Evolutionary conservation across 148 eudicot species (phyloP), one percentile per base, ranked within the genome.

Genomic region (Rhododendron molle): DNA sequence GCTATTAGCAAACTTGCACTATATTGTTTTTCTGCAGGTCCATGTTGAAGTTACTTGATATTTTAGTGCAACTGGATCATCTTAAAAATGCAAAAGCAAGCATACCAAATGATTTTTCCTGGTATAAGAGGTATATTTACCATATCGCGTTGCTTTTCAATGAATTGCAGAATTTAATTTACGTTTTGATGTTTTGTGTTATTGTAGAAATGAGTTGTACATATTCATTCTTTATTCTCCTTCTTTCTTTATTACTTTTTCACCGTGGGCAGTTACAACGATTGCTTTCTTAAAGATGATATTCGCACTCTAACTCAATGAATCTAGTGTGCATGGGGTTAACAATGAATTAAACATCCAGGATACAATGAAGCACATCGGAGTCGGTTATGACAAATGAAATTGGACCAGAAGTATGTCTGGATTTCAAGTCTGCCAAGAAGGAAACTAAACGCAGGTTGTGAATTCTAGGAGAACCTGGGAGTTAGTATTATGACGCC

Each of bases 51-150:
- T 90, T 97, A 90, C 92, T 95, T 88, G 99, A 95, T 92, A 96
- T 97, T 84, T 87, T 97, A 84, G 93, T 97, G 88, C 99, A 97
- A 86, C 96, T 97, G 89, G 99, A 97, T 90, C 98, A 97, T 90
- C 95, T 97, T 36, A 97, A 97, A 93, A 97, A 97, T 92, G 98
- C 99, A 47, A 97, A 97, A 87, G 99, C 99, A 86, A 97, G 99
- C 90, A 97, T 97, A 91, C 99, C 99, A 81, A 97, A 97, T 88
- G 99, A 97, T 90, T 97, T 95, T 89, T 95, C 99, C 82, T 97
- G 99, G 99, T 97, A 97, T 84, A 97, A 97, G 88, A 97, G 99
- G 99, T 97, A 92, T 87, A 83, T 43, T 82, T n/a, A 34, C 62
- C 83, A 74, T 34, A 8, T 49, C 46, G 23, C 30, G 12, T 32